A percentile compares a stretch with the other conserved stretches of the same genome.
Conservation (phyloP, 2,329 filamentous ascomycete genomes). For the Chrysoporthe austroafricana region DNA sequence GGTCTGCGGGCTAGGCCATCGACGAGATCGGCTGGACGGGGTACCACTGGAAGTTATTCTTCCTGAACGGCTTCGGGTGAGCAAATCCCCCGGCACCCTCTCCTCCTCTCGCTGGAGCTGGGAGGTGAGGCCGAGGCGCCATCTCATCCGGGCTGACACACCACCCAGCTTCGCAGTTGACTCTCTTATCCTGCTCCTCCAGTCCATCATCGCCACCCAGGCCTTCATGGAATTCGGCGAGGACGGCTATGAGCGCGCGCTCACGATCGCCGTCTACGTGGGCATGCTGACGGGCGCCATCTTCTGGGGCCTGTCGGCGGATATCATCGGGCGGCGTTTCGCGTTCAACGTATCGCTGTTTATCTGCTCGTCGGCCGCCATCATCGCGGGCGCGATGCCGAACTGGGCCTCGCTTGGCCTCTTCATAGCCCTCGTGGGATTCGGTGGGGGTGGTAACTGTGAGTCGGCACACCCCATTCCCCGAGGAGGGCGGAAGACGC, state of each 20-base stretch:
- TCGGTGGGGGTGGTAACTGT: constrained; percentile 65
- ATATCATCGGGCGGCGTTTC: constrained; percentile 68
- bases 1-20: constrained; percentile 38
- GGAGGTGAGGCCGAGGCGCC: too few relatives aligned
- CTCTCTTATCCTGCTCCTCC: constrained; percentile 55
- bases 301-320: constrained; percentile 71
- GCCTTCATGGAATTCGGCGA: constrained; percentile 63
- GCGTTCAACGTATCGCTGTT: constrained; percentile 72
- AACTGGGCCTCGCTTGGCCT: constrained; percentile 68
- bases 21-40: constrained; percentile 65
- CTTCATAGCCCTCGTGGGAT: constrained; percentile 65
- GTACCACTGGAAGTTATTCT: constrained; percentile 64
- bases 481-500: neutral
- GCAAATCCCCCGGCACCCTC: constrained; percentile 14
- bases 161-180: constrained; percentile 48
- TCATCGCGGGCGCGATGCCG: constrained; percentile 68
- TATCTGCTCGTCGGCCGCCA: constrained; percentile 58
- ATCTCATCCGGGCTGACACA: neutral
- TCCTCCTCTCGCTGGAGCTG: too few relatives aligned
- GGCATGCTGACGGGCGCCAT: constrained; percentile 60
- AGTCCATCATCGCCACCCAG: constrained; percentile 63
- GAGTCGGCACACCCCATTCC: neutral
- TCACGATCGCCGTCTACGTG: constrained; percentile 66
- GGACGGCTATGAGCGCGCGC: constrained; percentile 56
- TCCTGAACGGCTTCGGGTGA: constrained; percentile 64